A percentile compares a stretch with the other conserved stretches of the same genome.
phyloP scores from a whole-genome alignment of 257 asterid genomes.

The Nicotiana obtusifolia region DNA sequence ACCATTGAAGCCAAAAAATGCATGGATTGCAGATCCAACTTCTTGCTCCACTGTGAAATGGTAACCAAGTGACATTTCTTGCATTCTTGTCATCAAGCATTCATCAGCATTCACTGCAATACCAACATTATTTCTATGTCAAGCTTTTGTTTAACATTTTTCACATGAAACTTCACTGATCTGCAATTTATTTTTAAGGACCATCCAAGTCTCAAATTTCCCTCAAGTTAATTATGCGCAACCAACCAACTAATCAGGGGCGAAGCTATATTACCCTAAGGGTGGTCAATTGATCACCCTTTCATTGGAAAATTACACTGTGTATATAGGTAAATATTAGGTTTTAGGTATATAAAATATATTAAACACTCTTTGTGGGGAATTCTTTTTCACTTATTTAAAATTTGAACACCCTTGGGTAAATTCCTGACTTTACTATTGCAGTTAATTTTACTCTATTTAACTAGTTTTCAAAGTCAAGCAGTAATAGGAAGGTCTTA shows the following conservation, averaged over 20 bases:
- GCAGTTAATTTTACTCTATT: background rate
- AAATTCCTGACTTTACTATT: too few relatives aligned
- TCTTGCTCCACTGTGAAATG: slow-evolving; percentile 71
- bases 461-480: background rate
- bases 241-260: background rate
- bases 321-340: too few relatives aligned
- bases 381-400: too few relatives aligned
- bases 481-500: too few relatives aligned
- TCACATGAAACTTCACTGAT: background rate
- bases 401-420: too few relatives aligned
- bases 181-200: background rate
- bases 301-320: too few relatives aligned
- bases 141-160: background rate
- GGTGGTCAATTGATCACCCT: too few relatives aligned
- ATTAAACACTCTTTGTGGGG: too few relatives aligned
- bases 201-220: background rate
- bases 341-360: too few relatives aligned
- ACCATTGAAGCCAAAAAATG: slow-evolving; percentile 71
- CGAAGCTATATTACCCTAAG: too few relatives aligned
- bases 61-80: slow-evolving; percentile 65
- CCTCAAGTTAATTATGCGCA: background rate
- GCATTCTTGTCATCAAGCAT: slow-evolving; percentile 45
- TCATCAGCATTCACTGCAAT: slow-evolving; percentile 19
- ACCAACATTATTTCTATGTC: background rate
- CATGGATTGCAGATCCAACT: slow-evolving; percentile 50